Evolutionary conservation across 192 early-diverging fungal genomes (phyloP), one percentile per base, ranked within the genome.

Genomic region (Dispira simplex): DNA sequence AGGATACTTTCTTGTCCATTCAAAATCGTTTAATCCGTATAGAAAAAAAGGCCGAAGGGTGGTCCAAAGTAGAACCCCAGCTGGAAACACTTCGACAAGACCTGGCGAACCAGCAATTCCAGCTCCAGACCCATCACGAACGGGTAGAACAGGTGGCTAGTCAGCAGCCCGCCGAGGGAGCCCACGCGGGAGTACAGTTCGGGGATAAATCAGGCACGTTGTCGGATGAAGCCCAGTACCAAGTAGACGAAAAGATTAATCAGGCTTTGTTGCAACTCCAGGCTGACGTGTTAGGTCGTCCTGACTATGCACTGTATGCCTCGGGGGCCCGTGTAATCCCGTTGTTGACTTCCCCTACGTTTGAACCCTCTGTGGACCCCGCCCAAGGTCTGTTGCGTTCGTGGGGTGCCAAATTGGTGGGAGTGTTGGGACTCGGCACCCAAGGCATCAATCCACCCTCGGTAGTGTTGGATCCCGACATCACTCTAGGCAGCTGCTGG

Each of bases 401-500:
- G 20, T 51, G 68, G 2, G 70, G 69, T 59, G 64, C 65, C 32
- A 62, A 59, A 0, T 67, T 49, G 0, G 68, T 76, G 23, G 70
- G 71, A 27, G 67, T 66, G 20, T 63, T 65, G 0, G 27, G 68
- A 14, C 63, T 71, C 2, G 25, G 63, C 3, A 47, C 64, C 18
- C 16, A 18, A 14, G 16, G 20, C 20, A 25, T 18, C 25, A 56
- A 56, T 28, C 20, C 12, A 23, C 76, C 76, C 9, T 12, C 71
- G 11, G 65, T 71, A 3, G 63, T 74, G 25, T 67, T 79, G 25
- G 71, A 80, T 27, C 72, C 75, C 0, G 64, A 71, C 39, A 75
- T 76, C 20, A 73, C 82, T 28, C 71, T 84, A 11, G 88, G 88
- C 32, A 77, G 85, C 67, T 90, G 88, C 67, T 90, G 88, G 88